Base-by-base conservation (phyloP, 768 basidiomycete genomes). In the Boletus rubroflammeus region DNA sequence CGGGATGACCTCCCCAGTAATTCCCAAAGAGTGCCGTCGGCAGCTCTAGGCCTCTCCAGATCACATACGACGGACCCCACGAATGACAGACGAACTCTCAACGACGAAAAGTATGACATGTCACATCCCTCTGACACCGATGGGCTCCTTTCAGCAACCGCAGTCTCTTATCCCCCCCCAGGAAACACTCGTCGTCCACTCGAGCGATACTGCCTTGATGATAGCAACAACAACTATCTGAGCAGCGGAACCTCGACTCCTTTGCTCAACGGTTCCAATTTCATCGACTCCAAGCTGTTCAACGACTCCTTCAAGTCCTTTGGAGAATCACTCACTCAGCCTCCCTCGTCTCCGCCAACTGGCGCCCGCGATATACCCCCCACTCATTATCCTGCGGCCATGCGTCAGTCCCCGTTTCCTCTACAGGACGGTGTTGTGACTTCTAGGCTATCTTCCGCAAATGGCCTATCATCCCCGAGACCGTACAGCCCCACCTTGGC, bases 401-500 rank as follows among this genome's bases (percentile, higher is more conserved):
- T 78, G 52, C 80, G 77, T 17, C 81, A 82, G 61, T 73, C 81
- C 5, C 68, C 78, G 11, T 63, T 78, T 57, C 76, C 76, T 31
- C 61, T 67, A 25, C 65, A 72, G 29, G 74, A 75, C 44, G 65
- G 69, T 17, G 62, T 65, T 6, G 65, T 61, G 44, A 60, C 68
- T 43, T 63, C 76, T 61, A 70, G 64, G 48, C 47, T 70, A 32
- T 68, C 78, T 19, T 77, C 82, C 21, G 76, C 78, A 49, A 81
- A 83, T 65, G 81, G 82, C 29, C 70, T 86, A 42, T 79, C 82
- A 21, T 77, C 81, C 13, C 79, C 81, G 14, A 82, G 82, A 50
- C 74, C 78, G 15, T 85, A 85, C 66, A 67, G 62, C 48, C 70
- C 70, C 23, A 51, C 68, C n/a, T 47, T 66, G 44, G 66, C 70